Percentiles rank a stretch among this genome's conserved stretches.
Conservation (phyloP, 768 basidiomycete species). For the Udeniomyces megalosporus region DNA sequence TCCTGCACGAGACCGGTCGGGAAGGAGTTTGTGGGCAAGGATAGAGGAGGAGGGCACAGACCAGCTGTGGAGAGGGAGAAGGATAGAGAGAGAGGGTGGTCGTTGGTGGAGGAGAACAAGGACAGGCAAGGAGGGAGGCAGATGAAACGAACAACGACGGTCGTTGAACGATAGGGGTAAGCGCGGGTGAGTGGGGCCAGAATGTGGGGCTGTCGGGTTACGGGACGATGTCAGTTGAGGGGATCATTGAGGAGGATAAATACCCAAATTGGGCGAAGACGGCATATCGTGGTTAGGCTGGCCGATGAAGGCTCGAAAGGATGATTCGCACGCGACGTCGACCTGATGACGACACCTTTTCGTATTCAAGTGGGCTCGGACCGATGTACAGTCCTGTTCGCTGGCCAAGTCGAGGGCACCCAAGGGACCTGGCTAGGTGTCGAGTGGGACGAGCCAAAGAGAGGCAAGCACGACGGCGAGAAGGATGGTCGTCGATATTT, state of each 20-base stretch:
- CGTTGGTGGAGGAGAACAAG: not conserved
- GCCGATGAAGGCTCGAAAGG: too few species aligned
- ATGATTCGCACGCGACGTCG: too few species aligned
- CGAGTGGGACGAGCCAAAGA: constrained; percentile 75
- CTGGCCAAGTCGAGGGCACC: constrained; percentile 48
- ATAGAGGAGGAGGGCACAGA: not conserved
- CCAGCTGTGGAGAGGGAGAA: not conserved
- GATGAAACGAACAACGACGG: too few species aligned
- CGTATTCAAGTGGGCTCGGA: constrained; percentile 19
- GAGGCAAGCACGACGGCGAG: constrained; percentile 75
- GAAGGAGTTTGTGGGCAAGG: not conserved
- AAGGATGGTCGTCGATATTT: constrained; percentile 70
- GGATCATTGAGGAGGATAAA: too few species aligned
- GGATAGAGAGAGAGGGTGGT: not conserved
- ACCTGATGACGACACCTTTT: too few species aligned
- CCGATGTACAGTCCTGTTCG: constrained; percentile 53
- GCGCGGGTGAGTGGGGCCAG: too few species aligned
- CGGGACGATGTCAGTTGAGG: too few species aligned
- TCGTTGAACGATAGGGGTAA: too few species aligned
- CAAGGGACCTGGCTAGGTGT: constrained; percentile 76
- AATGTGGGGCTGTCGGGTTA: too few species aligned
- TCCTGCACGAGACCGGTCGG: not conserved
- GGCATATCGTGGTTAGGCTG: too few species aligned
- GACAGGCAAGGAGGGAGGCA: not conserved
- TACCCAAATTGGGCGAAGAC: too few species aligned